Evolutionary conservation across 768 basidiomycete species (phyloP).

Genomic region (Podaxis pistillaris): DNA sequence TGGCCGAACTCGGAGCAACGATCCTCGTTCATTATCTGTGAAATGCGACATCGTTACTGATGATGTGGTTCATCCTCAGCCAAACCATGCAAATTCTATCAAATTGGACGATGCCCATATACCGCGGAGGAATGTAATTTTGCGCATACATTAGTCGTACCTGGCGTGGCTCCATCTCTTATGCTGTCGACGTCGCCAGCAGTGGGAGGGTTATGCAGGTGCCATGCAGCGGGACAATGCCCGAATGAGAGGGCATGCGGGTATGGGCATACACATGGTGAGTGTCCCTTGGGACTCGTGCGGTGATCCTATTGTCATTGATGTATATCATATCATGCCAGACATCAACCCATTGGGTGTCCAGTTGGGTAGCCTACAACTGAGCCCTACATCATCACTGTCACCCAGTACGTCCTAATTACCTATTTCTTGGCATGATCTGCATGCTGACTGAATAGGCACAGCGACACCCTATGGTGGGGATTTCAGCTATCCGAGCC

Average conservation of each 20-base stretch:
- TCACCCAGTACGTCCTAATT: conserved; percentile 4
- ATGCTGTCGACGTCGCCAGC: background rate
- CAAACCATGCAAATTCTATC: conserved; percentile 51
- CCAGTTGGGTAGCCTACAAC: background rate
- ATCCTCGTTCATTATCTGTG: background rate
- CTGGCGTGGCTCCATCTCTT: conserved; percentile 16
- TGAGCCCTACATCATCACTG: background rate
- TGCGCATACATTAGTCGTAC: conserved; percentile 36
- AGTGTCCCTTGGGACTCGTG: background rate
- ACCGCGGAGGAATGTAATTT: conserved; percentile 48
- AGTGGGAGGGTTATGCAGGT: background rate
- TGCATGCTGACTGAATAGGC: background rate
- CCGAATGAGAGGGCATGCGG: background rate
- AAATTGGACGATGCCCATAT: conserved; percentile 39
- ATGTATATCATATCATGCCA: background rate
- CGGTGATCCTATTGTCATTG: background rate
- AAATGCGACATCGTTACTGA: background rate
- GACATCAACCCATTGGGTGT: background rate
- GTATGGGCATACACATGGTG: background rate
- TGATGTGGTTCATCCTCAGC: conserved; percentile 27
- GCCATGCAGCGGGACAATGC: background rate
- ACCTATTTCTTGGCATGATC: background rate
- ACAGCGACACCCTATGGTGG: conserved; percentile 1
- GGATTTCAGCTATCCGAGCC: background rate
- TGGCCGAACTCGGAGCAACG: background rate